Evolutionary conservation across 306 rosid genomes (phyloP).

Genomic region (Sicyos edulis): DNA sequence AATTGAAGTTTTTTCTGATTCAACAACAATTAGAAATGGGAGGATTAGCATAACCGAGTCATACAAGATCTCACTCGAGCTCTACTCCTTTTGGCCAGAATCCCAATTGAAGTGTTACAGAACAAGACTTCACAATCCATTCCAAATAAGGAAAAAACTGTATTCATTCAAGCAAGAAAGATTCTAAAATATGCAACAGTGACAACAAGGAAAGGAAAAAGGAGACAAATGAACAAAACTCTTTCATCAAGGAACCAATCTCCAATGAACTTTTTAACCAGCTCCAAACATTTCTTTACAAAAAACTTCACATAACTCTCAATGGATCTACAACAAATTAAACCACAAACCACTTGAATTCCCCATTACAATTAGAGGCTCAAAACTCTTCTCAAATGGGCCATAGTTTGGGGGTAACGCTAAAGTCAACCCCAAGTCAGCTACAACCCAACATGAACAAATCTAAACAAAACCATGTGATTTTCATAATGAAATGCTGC

Average conservation of each 20-base stretch:
- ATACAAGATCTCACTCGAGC: no score
- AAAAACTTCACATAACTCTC: background rate
- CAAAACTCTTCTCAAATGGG: background rate
- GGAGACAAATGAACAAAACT: background rate
- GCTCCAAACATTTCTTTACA: background rate
- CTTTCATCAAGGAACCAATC: constrained; percentile 1
- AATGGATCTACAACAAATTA: background rate
- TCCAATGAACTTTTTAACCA: background rate
- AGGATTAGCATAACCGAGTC: no score
- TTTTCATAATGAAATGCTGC: background rate
- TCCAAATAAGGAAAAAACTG: background rate
- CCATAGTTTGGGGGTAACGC: background rate
- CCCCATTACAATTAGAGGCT: background rate
- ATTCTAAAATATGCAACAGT: background rate
- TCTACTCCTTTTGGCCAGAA: no score
- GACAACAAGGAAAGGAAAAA: background rate
- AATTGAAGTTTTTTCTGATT: background rate
- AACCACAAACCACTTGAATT: background rate
- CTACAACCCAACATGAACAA: background rate
- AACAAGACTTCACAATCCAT: background rate
- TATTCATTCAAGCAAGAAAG: background rate
- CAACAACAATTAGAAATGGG: no score
- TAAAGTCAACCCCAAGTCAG: constrained; percentile 8
- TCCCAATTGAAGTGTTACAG: background rate
- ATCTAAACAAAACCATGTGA: background rate